Evolutionary conservation across 2,329 filamentous ascomycete species (phyloP).

Genomic region (Penicillium freii): DNA sequence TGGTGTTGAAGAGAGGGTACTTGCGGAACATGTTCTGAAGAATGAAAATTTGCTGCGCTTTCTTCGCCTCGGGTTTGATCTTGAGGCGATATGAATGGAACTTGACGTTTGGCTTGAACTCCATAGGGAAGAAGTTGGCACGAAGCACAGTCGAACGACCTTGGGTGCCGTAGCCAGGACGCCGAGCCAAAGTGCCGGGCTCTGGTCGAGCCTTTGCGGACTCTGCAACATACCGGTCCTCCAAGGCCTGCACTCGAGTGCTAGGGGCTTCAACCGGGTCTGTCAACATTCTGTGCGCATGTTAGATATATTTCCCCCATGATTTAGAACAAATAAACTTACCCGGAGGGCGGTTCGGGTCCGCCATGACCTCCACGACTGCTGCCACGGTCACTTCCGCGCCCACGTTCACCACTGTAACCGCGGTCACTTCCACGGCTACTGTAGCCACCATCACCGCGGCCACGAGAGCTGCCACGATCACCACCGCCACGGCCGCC

Average conservation of each 20-base stretch:
- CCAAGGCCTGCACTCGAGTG: neutral
- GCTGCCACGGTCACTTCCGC: neutral
- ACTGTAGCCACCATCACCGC: neutral
- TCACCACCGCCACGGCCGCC: constrained; percentile 8
- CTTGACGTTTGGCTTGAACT: constrained; percentile 2
- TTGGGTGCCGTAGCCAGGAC: constrained; percentile 19
- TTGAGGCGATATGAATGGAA: constrained; percentile 11
- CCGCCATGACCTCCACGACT: constrained; percentile 1
- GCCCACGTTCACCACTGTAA: neutral
- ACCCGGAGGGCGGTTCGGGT: neutral
- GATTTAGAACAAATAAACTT: neutral
- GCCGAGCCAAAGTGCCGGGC: constrained; percentile 4
- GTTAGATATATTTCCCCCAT: neutral
- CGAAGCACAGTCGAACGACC: constrained; percentile 8
- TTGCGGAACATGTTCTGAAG: neutral
- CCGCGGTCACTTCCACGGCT: constrained; percentile 8
- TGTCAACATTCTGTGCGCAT: constrained; percentile 5
- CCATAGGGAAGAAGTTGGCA: constrained; percentile 19
- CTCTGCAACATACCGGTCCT: constrained; percentile 7
- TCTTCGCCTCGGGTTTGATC: neutral
- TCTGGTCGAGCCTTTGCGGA: neutral
- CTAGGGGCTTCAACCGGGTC: neutral
- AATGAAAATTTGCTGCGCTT: constrained; percentile 8
- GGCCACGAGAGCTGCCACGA: neutral
- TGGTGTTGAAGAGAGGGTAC: neutral